Percentiles rank a stretch among this genome's conserved stretches.
phyloP scores from a whole-genome alignment of 2,329 filamentous ascomycete genomes.

The Ophiostoma sp. region DNA sequence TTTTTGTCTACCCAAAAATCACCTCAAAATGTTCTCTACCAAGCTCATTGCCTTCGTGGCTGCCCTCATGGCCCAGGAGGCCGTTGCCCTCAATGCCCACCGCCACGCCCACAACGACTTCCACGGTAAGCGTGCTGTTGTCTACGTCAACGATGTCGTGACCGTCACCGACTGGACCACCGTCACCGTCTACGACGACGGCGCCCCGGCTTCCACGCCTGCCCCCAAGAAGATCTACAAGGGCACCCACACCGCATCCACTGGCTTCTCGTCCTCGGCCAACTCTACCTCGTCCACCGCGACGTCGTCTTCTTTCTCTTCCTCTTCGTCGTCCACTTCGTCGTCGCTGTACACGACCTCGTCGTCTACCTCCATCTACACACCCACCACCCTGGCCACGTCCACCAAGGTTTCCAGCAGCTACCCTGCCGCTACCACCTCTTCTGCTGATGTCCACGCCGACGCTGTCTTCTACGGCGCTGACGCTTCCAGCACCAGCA shows the following conservation, averaged over 20 bases:
- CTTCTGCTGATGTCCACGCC: neutral
- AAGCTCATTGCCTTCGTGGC: slow-evolving; percentile 39
- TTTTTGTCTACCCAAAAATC: neutral
- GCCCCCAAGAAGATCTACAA: slow-evolving; percentile 26
- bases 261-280: slow-evolving; percentile 19
- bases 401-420: slow-evolving; percentile 16
- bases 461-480: neutral
- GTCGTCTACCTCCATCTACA: slow-evolving; percentile 7
- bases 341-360: slow-evolving; percentile 18
- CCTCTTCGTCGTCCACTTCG: slow-evolving; percentile 16
- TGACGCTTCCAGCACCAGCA: neutral
- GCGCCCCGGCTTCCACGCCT: slow-evolving; percentile 19
- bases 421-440: slow-evolving; percentile 21
- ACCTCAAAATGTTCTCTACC: slow-evolving; percentile 24
- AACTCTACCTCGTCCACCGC: slow-evolving; percentile 17
- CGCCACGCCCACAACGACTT: slow-evolving; percentile 37
- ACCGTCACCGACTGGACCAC: slow-evolving; percentile 39
- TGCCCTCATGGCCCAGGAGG: slow-evolving; percentile 41
- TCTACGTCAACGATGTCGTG: slow-evolving; percentile 34
- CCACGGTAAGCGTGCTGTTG: slow-evolving; percentile 33
- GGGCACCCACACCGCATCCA: slow-evolving; percentile 21
- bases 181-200: slow-evolving; percentile 38
- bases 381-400: slow-evolving; percentile 23
- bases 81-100: slow-evolving; percentile 40
- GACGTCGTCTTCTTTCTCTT: slow-evolving; percentile 19